Base-by-base conservation (phyloP, 2,329 filamentous ascomycete species). In the Neofusicoccum kwambonambiense region DNA sequence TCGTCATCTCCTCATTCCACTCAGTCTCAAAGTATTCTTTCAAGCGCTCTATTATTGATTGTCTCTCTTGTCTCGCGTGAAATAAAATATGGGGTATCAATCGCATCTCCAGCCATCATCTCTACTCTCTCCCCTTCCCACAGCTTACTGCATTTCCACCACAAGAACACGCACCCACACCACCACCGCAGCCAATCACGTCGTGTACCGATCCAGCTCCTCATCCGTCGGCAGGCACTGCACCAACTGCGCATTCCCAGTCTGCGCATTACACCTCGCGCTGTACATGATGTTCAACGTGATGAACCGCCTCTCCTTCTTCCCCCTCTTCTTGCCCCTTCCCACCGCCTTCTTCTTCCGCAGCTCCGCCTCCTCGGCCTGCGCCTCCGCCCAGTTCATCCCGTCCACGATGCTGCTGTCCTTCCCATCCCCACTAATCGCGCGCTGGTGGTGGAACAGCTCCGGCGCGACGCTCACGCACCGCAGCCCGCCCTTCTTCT, bases 401-500 rank as follows among this genome's bases (percentile, higher is more conserved):
- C 42, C 35, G 4, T 64, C 62, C 5, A 64, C 62, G n/a, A 64
- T 37, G 27, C 62, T 64, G 7, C 42, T 51, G 13, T 57, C 62
- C 31, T 15, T 31, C 17, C 44, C 51, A 8, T 50, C 39, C 31
- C 15, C 17, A 4, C 19, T 15, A 2, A 64, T 65, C 9, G 60
- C 56, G 42, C 64, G 64, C 56, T 70, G 65, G 19, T 69, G 70
- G n/a, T 69, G 68, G 31, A 74, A 70, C 7, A 73, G 41, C 44
- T 70, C 68, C 13, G 73, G 72, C 49, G 70, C 68, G 44, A 72
- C 70, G 12, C 69, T 71, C n/a, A 74, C 37, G 62, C 73, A 75
- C 58, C 70, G 60, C 2, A 69, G 68, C 64, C 65, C 72, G 6
- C 39, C 39, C 27, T 56, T 56, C 50, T 47, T 37, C 22, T 63